Conservation (phyloP, 805 yeast genomes). For the Ogataea allantospora region DNA sequence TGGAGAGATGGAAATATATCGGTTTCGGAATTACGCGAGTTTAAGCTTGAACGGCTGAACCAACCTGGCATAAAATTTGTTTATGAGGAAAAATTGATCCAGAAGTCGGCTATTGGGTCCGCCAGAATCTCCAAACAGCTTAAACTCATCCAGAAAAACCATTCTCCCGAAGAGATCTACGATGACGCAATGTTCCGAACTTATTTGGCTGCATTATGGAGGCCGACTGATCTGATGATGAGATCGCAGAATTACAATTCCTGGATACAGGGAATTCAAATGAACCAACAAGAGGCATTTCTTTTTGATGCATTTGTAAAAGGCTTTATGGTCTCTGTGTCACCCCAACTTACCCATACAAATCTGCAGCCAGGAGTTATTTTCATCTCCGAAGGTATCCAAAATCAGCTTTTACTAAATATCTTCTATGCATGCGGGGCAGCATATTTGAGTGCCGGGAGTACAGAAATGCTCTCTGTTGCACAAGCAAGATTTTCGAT, state of each 20-base stretch:
- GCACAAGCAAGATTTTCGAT: constrained; percentile 24
- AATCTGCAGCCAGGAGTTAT: constrained; percentile 40
- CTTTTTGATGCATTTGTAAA: constrained; percentile 38
- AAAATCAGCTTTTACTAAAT: constrained; percentile 25
- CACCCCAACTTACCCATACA: constrained; percentile 43
- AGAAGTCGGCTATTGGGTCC: neutral
- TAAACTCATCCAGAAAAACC: neutral
- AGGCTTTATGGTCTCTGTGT: constrained; percentile 41
- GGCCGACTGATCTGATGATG: constrained; percentile 8
- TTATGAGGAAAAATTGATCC: constrained; percentile 8
- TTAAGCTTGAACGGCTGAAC: constrained; percentile 11
- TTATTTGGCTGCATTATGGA: constrained; percentile 16
- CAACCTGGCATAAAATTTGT: constrained; percentile 9
- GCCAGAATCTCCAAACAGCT: neutral
- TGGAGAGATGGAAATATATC: constrained; percentile 15
- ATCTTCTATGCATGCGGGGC: constrained; percentile 42
- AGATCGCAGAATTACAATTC: constrained; percentile 16
- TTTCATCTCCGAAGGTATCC: constrained; percentile 37
- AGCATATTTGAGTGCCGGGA: constrained; percentile 35
- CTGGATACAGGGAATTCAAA: constrained; percentile 19
- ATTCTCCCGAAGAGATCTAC: constrained; percentile 6
- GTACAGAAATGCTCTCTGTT: constrained; percentile 25
- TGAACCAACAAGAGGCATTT: constrained; percentile 21
- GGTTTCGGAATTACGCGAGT: constrained; percentile 11
- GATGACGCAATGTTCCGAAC: constrained; percentile 29